Evolutionary conservation across 805 yeast species (phyloP).

Genomic region (Citeromyces matritensis): DNA sequence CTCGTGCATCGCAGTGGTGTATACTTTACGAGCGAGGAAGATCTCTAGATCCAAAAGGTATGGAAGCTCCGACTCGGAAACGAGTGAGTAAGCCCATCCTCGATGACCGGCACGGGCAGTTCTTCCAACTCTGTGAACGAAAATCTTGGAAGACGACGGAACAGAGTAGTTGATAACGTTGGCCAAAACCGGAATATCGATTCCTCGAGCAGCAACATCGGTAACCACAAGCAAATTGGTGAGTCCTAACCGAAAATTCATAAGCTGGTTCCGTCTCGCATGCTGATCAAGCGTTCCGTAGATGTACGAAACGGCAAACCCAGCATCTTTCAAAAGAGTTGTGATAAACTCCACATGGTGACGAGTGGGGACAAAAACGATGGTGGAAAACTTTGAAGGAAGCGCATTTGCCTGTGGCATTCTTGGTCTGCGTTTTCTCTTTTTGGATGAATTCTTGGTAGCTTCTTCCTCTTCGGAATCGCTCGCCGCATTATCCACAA

Average conservation of each 20-base stretch:
- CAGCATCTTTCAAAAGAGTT: slow-evolving; percentile 52
- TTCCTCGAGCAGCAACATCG: slow-evolving; percentile 98
- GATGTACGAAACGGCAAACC: slow-evolving; percentile 75
- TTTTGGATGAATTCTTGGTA: slow-evolving; percentile 16
- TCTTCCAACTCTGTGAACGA: slow-evolving; percentile 96
- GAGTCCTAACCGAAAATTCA: slow-evolving; percentile 73
- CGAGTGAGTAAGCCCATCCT: slow-evolving; percentile 95
- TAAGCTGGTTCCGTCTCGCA: slow-evolving; percentile 82
- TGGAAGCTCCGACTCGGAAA: slow-evolving; percentile 76
- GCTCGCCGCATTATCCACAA: slow-evolving; percentile 38
- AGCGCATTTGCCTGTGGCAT: slow-evolving; percentile 70
- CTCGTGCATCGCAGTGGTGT: slow-evolving; percentile 56
- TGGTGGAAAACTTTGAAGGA: slow-evolving; percentile 79
- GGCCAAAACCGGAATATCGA: slow-evolving; percentile 92
- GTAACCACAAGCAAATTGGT: slow-evolving; percentile 88
- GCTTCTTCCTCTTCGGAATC: slow-evolving; percentile 30
- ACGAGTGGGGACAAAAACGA: slow-evolving; percentile 90
- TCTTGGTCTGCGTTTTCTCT: slow-evolving; percentile 31
- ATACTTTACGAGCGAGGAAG: slow-evolving; percentile 72
- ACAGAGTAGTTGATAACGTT: slow-evolving; percentile 86
- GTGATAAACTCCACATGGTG: slow-evolving; percentile 94
- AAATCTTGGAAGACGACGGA: slow-evolving; percentile 86
- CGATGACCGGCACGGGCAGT: slow-evolving; percentile 98
- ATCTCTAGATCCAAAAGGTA: slow-evolving; percentile 82
- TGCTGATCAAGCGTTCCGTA: slow-evolving; percentile 92